Percentiles rank a stretch among this genome's conserved stretches.
Conservation (phyloP, 495 filamentous ascomycete species). For the Aspergillus campestris region DNA sequence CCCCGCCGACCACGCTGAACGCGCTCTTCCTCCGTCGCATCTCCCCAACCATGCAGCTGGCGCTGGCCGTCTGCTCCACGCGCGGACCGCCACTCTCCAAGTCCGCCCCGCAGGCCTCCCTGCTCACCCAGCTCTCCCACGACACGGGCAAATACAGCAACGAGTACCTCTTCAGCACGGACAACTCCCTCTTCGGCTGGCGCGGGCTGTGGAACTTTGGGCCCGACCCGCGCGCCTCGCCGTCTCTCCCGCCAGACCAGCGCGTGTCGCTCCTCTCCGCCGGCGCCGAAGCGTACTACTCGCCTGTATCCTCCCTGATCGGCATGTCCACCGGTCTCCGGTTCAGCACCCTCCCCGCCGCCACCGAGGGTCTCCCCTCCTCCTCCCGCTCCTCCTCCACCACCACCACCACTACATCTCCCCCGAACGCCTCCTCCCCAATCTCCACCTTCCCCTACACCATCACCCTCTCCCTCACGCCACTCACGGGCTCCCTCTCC, state of each 20-base stretch:
- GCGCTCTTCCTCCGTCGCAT: slow-evolving; percentile 78
- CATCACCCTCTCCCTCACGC: slow-evolving; percentile 83
- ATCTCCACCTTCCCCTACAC: slow-evolving; percentile 70
- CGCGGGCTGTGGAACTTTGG: slow-evolving; percentile 94
- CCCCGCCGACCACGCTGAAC: slow-evolving; percentile 76
- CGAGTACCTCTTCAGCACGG: slow-evolving; percentile 87
- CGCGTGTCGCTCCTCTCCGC: slow-evolving; percentile 52
- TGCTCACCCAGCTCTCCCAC: slow-evolving; percentile 74
- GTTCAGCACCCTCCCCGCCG: slow-evolving; percentile 83
- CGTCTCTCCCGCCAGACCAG: slow-evolving; percentile 9
- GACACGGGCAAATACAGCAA: slow-evolving; percentile 82
- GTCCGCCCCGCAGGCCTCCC: slow-evolving; percentile 36
- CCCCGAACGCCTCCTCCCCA: slow-evolving; percentile 17
- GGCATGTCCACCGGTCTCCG: slow-evolving; percentile 75
- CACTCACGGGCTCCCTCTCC: slow-evolving; percentile 84
- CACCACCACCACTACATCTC: slow-evolving; percentile 13
- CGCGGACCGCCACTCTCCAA: slow-evolving; percentile 38
- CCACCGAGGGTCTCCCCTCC: slow-evolving; percentile 47
- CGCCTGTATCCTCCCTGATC: slow-evolving; percentile 80
- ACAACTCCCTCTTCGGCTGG: slow-evolving; percentile 79
- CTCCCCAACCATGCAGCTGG: slow-evolving; percentile 68
- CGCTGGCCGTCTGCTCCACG: slow-evolving; percentile 75
- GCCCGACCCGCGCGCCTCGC: slow-evolving; percentile 54
- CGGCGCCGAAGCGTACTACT: slow-evolving; percentile 94
- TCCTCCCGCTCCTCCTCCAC: slow-evolving; percentile 4